Percentiles rank a stretch among this genome's conserved stretches.
phyloP scores from a whole-genome alignment of 192 early-diverging fungal species.

The Phycomyces nitens region DNA sequence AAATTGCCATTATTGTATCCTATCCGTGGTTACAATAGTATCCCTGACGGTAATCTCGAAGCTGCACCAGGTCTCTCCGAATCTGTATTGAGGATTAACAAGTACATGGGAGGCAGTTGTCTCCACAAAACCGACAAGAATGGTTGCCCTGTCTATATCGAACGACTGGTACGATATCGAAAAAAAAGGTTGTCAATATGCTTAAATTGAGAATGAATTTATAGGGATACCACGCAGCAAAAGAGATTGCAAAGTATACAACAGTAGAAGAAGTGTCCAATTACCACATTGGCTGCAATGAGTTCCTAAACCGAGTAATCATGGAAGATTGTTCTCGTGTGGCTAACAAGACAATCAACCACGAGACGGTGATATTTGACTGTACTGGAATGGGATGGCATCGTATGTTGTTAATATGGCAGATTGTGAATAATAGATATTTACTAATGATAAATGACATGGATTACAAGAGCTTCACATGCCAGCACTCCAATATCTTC shows the following conservation, averaged over 20 bases:
- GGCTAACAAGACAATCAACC: slow-evolving; percentile 64
- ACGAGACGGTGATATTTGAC: slow-evolving; percentile 88
- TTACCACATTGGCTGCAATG: slow-evolving; percentile 68
- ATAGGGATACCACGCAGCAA: slow-evolving; percentile 61
- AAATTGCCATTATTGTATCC: slow-evolving; percentile 59
- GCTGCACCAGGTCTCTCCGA: slow-evolving; percentile 56
- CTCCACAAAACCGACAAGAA: slow-evolving; percentile 88
- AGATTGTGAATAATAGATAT: too few species aligned
- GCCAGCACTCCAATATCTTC: slow-evolving; percentile 64
- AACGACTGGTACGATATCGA: slow-evolving; percentile 85
- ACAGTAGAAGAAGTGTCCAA: slow-evolving; percentile 60
- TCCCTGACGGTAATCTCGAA: slow-evolving; percentile 64
- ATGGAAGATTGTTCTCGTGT: slow-evolving; percentile 79
- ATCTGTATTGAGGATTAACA: slow-evolving; percentile 56
- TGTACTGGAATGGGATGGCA: slow-evolving; percentile 80
- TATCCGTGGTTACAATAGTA: slow-evolving; percentile 58
- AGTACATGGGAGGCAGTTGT: slow-evolving; percentile 66
- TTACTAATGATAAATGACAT: too few species aligned
- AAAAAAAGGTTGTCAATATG: too few species aligned
- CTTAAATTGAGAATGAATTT: too few species aligned
- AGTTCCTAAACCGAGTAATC: slow-evolving; percentile 63
- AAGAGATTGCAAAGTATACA: slow-evolving; percentile 56
- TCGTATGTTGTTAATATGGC: too few species aligned
- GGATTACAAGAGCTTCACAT: slow-evolving; percentile 51
- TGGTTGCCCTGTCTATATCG: slow-evolving; percentile 90